Conservation (phyloP, 2,329 filamentous ascomycete genomes). For the Diaporthe caulivora region DNA sequence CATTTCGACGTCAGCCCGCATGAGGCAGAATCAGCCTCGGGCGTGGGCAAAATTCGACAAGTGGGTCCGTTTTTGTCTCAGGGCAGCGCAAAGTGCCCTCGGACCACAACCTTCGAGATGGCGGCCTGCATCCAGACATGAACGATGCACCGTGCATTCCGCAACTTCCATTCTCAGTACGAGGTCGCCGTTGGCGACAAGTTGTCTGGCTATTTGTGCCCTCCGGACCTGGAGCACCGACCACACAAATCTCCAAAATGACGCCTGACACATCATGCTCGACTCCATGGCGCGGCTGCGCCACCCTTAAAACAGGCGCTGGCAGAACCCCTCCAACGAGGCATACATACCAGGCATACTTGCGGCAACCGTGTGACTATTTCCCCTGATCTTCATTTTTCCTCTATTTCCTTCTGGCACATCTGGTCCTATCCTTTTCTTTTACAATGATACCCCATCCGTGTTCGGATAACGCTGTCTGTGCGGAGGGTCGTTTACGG, state of each 20-base stretch:
- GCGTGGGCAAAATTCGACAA: slow-evolving; percentile 38
- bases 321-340: not conserved
- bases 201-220: not conserved
- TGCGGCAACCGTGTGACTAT: slow-evolving; percentile 20
- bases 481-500: slow-evolving; percentile 41
- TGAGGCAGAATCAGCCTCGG: not conserved
- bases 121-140: not conserved
- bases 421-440: slow-evolving; percentile 43
- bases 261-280: slow-evolving; percentile 40
- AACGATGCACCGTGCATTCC: not conserved
- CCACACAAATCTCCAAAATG: no score
- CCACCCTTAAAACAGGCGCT: not conserved
- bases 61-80: slow-evolving; percentile 27
- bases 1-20: not conserved
- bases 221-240: no score
- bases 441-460: slow-evolving; percentile 66
- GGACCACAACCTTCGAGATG: slow-evolving; percentile 3
- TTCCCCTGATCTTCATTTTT: slow-evolving; percentile 43
- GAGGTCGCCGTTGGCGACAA: not conserved
- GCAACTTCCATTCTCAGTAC: slow-evolving; percentile 12
- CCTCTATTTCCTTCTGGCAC: slow-evolving; percentile 41
- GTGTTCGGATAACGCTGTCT: slow-evolving; percentile 66
- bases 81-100: slow-evolving; percentile 24
- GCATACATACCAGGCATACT: not conserved
- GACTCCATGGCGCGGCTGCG: slow-evolving; percentile 51